A percentile compares a stretch with the other conserved stretches of the same genome.
Conservation (phyloP, 192 early-diverging fungal genomes). For the Phlyctochytrium planicorne region DNA sequence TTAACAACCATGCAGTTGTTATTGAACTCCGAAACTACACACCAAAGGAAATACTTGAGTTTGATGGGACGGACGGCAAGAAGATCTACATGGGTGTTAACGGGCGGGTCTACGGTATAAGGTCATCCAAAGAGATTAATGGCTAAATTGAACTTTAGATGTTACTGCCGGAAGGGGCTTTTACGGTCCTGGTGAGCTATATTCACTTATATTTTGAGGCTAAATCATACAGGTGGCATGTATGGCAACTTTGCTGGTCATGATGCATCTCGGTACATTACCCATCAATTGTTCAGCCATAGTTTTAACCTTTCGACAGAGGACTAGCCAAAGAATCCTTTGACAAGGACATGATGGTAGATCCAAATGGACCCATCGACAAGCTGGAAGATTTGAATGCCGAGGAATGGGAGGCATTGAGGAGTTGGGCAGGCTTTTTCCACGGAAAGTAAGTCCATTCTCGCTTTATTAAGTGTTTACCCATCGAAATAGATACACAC, state of each 20-base stretch:
- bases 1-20: constrained; percentile 39
- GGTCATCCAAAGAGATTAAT: no score
- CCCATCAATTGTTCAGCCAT: background rate
- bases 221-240: constrained; percentile 63
- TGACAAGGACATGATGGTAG: constrained; percentile 68
- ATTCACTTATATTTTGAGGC: background rate
- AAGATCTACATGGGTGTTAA: constrained; percentile 81
- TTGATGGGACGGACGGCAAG: constrained; percentile 57
- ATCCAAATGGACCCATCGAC: constrained; percentile 75
- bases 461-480: background rate
- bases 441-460: constrained; percentile 63
- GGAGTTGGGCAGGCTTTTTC: constrained; percentile 83
- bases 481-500: constrained; percentile 8
- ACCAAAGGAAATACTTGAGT: constrained; percentile 69
- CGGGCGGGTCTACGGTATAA: constrained; percentile 68
- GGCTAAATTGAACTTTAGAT: no score
- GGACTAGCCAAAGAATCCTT: constrained; percentile 89
- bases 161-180: constrained; percentile 79
- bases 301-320: constrained; percentile 31
- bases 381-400: constrained; percentile 70
- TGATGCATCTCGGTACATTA: constrained; percentile 71
- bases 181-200: constrained; percentile 80
- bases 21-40: constrained; percentile 74
- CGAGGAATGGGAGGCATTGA: constrained; percentile 71
- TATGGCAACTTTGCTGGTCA: constrained; percentile 95